Percentiles rank a stretch among this genome's conserved stretches.
phyloP scores from a whole-genome alignment of 106 monocot species.

The Dioscorea dumetorum region DNA sequence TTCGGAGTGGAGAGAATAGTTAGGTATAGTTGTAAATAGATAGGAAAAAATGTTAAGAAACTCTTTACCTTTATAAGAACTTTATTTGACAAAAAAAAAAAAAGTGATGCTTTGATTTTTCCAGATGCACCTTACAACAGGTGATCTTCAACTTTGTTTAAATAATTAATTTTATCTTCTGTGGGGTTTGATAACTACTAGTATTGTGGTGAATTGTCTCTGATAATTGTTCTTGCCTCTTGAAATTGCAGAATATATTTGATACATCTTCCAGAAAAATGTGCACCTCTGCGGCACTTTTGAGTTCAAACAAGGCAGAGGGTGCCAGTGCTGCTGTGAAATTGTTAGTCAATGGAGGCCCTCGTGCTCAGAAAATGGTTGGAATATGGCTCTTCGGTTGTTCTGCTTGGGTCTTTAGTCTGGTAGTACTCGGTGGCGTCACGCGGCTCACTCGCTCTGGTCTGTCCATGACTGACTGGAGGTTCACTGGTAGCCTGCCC shows the following conservation, averaged over 20 bases:
- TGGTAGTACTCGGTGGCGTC: slow-evolving; percentile 88
- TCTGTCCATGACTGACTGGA: slow-evolving; percentile 98
- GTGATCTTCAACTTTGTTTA: not conserved
- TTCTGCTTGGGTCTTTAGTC: slow-evolving; percentile 88
- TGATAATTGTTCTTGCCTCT: not conserved
- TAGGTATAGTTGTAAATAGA: not conserved
- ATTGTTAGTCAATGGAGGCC: slow-evolving; percentile 57
- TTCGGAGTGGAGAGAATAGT: no score
- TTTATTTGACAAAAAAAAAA: not conserved
- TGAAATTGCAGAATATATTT: slow-evolving; percentile 26
- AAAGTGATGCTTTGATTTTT: not conserved
- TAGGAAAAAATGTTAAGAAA: not conserved
- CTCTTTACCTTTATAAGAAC: not conserved
- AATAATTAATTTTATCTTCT: not conserved
- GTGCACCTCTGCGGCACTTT: slow-evolving; percentile 35
- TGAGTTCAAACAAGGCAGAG: slow-evolving; percentile 20
- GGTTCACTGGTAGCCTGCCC: slow-evolving; percentile 74
- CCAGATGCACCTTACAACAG: not conserved
- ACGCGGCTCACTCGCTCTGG: slow-evolving; percentile 95
- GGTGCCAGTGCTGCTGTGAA: slow-evolving; percentile 43
- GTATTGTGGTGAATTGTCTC: no score
- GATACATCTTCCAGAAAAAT: slow-evolving; percentile 41
- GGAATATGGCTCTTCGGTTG: slow-evolving; percentile 93
- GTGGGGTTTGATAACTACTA: not conserved
- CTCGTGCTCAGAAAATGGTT: slow-evolving; percentile 72